Base-by-base conservation (phyloP, 164 flowering plant species). In the Magnolia officinalis region DNA sequence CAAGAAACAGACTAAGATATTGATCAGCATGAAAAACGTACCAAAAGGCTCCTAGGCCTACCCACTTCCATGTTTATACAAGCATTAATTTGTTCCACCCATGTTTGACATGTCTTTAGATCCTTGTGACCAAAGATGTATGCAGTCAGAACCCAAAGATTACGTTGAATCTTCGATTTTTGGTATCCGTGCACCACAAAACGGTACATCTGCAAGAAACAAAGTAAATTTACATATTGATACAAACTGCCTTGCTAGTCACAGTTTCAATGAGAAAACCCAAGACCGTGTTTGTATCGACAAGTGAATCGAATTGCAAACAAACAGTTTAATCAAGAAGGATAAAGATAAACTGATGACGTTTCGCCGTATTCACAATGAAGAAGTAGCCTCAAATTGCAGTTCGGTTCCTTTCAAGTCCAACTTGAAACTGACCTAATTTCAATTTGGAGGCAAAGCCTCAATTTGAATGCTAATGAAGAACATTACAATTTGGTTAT, bases 21-120 rank as follows among this genome's bases (percentile, higher is more conserved):
- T 2, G 8, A 67, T 9, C 70, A 67, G 70, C 23, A 67, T 6
- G 71, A 26, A 69, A 11, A 79, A 71, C 86, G 59, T 87, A 95
- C 99, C 92, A 95, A 78, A 81, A 95, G 92, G 77, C 78, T 89
- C 83, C 87, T 92, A 61, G 99, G 99, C 84, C 98, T 86, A 58
- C 81, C 87, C 4, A 61, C 23, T 79, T 93, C 87, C 82, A 77
- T 79, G 18, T 78, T 79, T 51, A 95, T 55, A 82, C 51, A 81
- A 74, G 81, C 76, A 78, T 82, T 80, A 58, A 91, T 87, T 73
- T 37, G 86, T 77, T 86, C 79, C 20, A 90, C 89, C 95, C 96
- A 93, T 76, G 70, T 81, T 80, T 86, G 85, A 81, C 98, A 92
- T 29, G 86, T 84, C 78, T 84, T 82, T 81, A 80, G 73, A 79